These are phyloP conservation scores for Fusarium continuum DNA, from an alignment of 2,329 filamentous ascomycete genomes.

Conservation along the genomic window DNA sequence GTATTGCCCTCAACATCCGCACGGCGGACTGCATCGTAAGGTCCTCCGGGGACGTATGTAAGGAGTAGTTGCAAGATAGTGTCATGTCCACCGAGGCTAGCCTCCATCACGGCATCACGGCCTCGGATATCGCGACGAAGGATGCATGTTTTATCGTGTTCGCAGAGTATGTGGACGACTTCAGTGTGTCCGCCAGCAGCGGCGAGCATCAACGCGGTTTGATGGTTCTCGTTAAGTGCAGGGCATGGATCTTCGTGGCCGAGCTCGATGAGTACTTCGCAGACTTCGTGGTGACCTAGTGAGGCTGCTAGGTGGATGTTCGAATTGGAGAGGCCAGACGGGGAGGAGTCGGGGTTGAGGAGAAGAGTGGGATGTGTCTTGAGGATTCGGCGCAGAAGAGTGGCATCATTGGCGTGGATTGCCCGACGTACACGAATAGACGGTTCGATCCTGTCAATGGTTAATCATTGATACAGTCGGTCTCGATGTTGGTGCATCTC, in stretches of 20 bases:
- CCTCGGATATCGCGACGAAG: slow-evolving; percentile 72
- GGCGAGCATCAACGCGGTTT: slow-evolving; percentile 85
- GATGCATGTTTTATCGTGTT: slow-evolving; percentile 69
- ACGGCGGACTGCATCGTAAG: slow-evolving; percentile 61
- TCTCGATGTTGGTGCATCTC: background rate
- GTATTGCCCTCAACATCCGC: slow-evolving; percentile 82
- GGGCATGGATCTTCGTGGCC: slow-evolving; percentile 80
- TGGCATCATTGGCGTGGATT: slow-evolving; percentile 76
- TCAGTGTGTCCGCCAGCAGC: slow-evolving; percentile 74
- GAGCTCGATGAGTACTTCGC: slow-evolving; percentile 73
- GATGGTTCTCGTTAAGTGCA: slow-evolving; percentile 79
- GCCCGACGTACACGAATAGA: slow-evolving; percentile 81
- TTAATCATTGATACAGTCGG: background rate
- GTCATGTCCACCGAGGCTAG: slow-evolving; percentile 67
- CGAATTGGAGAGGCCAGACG: slow-evolving; percentile 77
- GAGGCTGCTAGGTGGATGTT: slow-evolving; percentile 83
- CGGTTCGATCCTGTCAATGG: slow-evolving; percentile 72
- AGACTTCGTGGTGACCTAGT: slow-evolving; percentile 75
- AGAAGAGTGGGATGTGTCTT: slow-evolving; percentile 75
- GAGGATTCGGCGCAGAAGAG: slow-evolving; percentile 80
- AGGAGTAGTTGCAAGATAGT: slow-evolving; percentile 72
- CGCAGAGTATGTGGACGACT: slow-evolving; percentile 76
- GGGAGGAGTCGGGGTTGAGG: slow-evolving; percentile 80
- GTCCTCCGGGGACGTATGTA: slow-evolving; percentile 66
- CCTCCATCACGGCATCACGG: slow-evolving; percentile 76